Percentiles rank a stretch among this genome's conserved stretches.
Conservation (phyloP, 441 rosid genomes). For the Mallotus repandus region DNA sequence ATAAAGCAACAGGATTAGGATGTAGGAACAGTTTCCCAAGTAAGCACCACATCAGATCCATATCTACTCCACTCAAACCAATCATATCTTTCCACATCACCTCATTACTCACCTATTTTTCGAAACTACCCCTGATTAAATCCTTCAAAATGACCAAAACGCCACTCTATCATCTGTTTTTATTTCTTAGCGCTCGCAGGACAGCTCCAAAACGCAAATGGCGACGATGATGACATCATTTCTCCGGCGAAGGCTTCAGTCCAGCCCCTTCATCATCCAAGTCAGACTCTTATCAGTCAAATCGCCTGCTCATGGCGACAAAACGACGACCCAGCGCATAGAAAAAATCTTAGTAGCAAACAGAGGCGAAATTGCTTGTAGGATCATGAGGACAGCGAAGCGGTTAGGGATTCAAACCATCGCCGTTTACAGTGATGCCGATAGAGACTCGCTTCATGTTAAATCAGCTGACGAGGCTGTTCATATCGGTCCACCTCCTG, state of each 20-base stretch:
- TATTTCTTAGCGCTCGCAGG: neutral
- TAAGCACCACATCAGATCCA: conserved; percentile 30
- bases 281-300: conserved; percentile 28
- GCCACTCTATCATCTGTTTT: neutral
- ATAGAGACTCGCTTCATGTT: conserved; percentile 68
- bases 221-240: conserved; percentile 46
- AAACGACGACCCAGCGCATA: conserved; percentile 30
- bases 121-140: conserved; percentile 4
- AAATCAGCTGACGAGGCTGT: conserved; percentile 83
- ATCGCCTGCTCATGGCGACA: conserved; percentile 7
- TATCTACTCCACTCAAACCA: conserved; percentile 11
- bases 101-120: neutral
- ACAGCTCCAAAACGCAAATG: conserved; percentile 26
- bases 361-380: conserved; percentile 91
- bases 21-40: conserved; percentile 13
- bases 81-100: conserved; percentile 9
- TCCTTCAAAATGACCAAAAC: conserved; percentile 6
- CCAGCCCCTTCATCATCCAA: conserved; percentile 27
- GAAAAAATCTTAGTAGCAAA: conserved; percentile 87
- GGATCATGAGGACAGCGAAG: conserved; percentile 84
- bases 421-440: conserved; percentile 90
- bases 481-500: conserved; percentile 75
- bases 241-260: conserved; percentile 43
- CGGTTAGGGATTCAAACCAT: conserved; percentile 75
- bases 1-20: neutral